Percentiles rank a stretch among this genome's conserved stretches.
Evolutionary conservation across 805 yeast species (phyloP).

Genomic region (Metschnikowia cerradonensis): DNA sequence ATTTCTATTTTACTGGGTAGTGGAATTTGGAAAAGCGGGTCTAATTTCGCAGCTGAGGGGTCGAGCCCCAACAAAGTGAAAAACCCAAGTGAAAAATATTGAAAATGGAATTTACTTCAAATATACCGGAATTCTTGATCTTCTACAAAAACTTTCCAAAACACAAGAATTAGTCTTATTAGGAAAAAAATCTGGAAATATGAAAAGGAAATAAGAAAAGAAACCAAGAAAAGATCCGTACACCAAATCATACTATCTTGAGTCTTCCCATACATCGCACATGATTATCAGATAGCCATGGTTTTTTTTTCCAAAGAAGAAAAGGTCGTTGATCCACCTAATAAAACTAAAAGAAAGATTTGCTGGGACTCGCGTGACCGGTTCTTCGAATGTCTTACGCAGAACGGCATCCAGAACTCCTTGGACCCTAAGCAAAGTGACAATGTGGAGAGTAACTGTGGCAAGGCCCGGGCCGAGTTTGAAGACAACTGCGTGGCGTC

Average conservation of each 20-base stretch:
- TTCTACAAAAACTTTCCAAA: background rate
- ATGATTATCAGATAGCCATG: conserved; percentile 29
- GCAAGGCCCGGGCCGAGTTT: conserved; percentile 51
- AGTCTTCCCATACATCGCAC: background rate
- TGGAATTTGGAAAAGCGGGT: too few relatives aligned
- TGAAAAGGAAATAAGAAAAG: too few relatives aligned
- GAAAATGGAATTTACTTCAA: background rate
- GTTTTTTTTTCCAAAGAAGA: conserved; percentile 45
- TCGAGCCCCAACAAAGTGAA: background rate
- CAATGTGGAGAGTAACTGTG: conserved; percentile 55
- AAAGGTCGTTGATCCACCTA: conserved; percentile 44
- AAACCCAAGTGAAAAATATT: background rate
- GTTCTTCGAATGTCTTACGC: conserved; percentile 72
- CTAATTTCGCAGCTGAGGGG: too few relatives aligned
- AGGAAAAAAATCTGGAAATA: background rate
- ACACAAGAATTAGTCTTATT: background rate
- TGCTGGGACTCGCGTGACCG: conserved; percentile 91
- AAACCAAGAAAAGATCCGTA: conserved; percentile 2
- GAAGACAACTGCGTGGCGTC: conserved; percentile 75
- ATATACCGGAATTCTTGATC: background rate
- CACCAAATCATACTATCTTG: background rate
- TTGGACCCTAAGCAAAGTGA: conserved; percentile 48
- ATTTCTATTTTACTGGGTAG: background rate
- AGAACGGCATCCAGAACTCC: conserved; percentile 64
- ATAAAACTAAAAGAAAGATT: conserved; percentile 61